Evolutionary conservation across 2,329 filamentous ascomycete species (phyloP).

Genomic region (Claviceps arundinis): DNA sequence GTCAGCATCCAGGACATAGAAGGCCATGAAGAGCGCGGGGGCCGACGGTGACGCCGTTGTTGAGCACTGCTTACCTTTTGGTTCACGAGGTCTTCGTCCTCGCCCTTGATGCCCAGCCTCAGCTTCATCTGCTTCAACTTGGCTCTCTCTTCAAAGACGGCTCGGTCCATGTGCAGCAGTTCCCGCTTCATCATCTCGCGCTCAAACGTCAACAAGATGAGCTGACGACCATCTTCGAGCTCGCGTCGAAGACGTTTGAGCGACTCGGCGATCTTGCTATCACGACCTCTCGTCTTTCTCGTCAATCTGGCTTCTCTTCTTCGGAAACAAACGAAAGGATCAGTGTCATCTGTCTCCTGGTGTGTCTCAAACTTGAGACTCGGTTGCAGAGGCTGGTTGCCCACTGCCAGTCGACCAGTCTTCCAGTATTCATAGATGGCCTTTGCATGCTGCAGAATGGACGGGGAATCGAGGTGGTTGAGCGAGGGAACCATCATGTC

Average conservation of each 20-base stretch:
- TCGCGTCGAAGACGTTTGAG: slow-evolving; percentile 83
- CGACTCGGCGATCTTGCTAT: slow-evolving; percentile 89
- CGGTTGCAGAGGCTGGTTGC: slow-evolving; percentile 63
- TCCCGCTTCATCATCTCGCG: slow-evolving; percentile 73
- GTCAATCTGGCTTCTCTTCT: slow-evolving; percentile 87
- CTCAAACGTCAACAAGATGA: slow-evolving; percentile 64
- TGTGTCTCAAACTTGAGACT: slow-evolving; percentile 87
- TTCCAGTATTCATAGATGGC: slow-evolving; percentile 88
- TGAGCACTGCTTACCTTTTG: slow-evolving; percentile 55
- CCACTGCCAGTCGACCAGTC: slow-evolving; percentile 47
- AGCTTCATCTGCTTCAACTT: slow-evolving; percentile 80
- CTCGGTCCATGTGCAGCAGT: slow-evolving; percentile 58
- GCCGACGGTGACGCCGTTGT: background rate
- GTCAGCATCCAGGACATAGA: slow-evolving; percentile 17
- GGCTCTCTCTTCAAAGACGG: slow-evolving; percentile 70
- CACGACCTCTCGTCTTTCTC: slow-evolving; percentile 84
- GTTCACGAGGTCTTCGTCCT: slow-evolving; percentile 90
- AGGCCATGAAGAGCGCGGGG: slow-evolving; percentile 4
- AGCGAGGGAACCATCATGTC: slow-evolving; percentile 62
- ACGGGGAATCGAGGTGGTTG: slow-evolving; percentile 33
- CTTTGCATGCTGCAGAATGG: slow-evolving; percentile 49
- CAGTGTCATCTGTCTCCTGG: slow-evolving; percentile 85
- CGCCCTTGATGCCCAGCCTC: slow-evolving; percentile 75
- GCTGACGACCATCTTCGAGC: slow-evolving; percentile 73
- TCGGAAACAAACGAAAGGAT: slow-evolving; percentile 97